Conservation (phyloP, 257 asterid genomes). For the Paraleonurus japonicus region DNA sequence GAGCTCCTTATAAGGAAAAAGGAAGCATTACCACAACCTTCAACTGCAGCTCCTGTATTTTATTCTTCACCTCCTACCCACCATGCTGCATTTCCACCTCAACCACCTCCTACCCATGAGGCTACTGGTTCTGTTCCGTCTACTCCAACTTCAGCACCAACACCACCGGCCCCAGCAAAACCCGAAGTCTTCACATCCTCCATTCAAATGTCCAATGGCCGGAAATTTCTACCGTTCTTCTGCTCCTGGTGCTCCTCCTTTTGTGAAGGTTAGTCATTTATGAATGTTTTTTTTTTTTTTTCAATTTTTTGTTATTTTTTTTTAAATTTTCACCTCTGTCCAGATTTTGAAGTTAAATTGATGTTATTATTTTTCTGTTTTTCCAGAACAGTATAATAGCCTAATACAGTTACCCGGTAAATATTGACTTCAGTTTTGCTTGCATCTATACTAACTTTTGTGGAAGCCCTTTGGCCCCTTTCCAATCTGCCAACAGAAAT, state of each 20-base stretch:
- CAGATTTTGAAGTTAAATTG: background rate
- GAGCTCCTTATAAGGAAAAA: slow-evolving; percentile 57
- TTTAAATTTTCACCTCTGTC: background rate
- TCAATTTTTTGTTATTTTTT: background rate
- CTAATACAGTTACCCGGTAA: background rate
- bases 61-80: slow-evolving; percentile 34
- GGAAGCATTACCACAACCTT: slow-evolving; percentile 50
- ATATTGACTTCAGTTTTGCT: background rate
- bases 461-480: background rate
- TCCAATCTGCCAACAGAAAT: background rate
- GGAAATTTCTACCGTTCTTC: slow-evolving; percentile 64
- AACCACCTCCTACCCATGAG: slow-evolving; percentile 29
- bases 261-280: slow-evolving; percentile 50
- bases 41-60: slow-evolving; percentile 34
- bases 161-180: slow-evolving; percentile 36
- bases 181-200: slow-evolving; percentile 62
- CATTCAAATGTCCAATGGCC: slow-evolving; percentile 68
- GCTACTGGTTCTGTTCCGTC: slow-evolving; percentile 35
- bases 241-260: slow-evolving; percentile 64
- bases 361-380: background rate
- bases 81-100: slow-evolving; percentile 38
- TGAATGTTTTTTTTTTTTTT: background rate
- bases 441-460: background rate
- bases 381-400: background rate
- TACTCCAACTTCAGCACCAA: slow-evolving; percentile 30